Conservation (phyloP, 352 stramenopile genomes). For the Pelagophyceae sp. region DNA sequence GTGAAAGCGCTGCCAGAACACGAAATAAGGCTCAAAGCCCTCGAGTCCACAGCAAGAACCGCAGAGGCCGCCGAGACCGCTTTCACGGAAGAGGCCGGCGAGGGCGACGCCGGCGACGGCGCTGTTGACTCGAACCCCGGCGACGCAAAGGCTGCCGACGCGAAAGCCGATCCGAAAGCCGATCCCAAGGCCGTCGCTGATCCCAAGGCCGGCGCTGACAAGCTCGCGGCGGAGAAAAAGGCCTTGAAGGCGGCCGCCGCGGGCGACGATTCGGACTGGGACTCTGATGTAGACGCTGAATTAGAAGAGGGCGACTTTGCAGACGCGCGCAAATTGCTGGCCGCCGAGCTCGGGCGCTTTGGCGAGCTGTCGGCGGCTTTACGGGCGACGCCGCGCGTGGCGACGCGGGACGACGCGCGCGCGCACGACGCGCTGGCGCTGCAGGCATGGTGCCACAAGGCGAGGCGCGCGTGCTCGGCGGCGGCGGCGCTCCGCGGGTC, state of each 20-base stretch:
- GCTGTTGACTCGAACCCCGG: too few species aligned
- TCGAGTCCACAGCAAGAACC: not conserved
- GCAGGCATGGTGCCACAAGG: not conserved
- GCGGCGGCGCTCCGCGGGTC: not conserved
- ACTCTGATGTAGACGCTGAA: not conserved
- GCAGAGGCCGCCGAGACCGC: too few species aligned
- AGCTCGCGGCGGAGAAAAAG: not conserved
- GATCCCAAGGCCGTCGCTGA: not conserved
- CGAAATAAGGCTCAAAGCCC: not conserved
- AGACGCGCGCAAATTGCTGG: not conserved
- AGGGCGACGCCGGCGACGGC: not conserved
- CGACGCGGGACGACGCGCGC: not conserved
- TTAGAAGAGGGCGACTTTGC: not conserved
- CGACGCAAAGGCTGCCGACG: too few species aligned
- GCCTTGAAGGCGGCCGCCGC: not conserved
- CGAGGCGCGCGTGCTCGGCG: not conserved
- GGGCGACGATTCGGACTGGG: not conserved
- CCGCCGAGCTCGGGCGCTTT: not conserved
- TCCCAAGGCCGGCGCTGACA: not conserved
- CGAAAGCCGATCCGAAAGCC: not conserved
- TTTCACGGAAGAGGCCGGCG: not conserved
- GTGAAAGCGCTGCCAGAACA: not conserved
- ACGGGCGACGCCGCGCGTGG: not conserved
- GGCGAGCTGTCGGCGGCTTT: not conserved
- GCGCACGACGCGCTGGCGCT: not conserved